phyloP scores from a whole-genome alignment of 768 basidiomycete genomes.

The Asterophora lycoperdoides region DNA sequence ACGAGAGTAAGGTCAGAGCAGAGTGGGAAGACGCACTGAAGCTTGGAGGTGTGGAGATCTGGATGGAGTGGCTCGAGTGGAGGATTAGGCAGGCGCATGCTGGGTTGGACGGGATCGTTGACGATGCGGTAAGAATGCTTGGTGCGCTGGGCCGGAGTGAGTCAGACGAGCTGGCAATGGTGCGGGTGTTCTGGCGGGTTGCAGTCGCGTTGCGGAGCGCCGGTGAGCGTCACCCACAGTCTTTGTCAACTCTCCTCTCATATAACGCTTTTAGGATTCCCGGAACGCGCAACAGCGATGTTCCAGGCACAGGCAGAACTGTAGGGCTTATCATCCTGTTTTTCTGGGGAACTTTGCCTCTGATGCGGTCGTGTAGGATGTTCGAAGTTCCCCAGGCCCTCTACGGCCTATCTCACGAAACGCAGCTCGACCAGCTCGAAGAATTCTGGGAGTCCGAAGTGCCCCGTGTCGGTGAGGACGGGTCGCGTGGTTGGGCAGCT shows the following conservation, averaged over 20 bases:
- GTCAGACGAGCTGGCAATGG: conserved; percentile 45
- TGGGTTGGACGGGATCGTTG: conserved; percentile 50
- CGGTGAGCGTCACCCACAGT: conserved; percentile 38
- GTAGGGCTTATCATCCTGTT: conserved; percentile 36
- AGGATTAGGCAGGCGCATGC: conserved; percentile 44
- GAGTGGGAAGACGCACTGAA: conserved; percentile 72
- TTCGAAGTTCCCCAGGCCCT: conserved; percentile 54
- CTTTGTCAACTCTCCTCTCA: neutral
- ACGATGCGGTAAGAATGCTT: conserved; percentile 47
- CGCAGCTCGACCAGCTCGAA: conserved; percentile 58
- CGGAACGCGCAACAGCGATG: conserved; percentile 70
- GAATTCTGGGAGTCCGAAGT: conserved; percentile 83
- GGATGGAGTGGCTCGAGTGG: conserved; percentile 83
- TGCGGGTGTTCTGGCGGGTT: conserved; percentile 71
- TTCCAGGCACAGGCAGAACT: conserved; percentile 84
- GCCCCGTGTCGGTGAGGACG: conserved; percentile 68
- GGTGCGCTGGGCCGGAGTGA: conserved; percentile 35
- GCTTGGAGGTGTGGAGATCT: conserved; percentile 51
- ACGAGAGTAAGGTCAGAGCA: conserved; percentile 42
- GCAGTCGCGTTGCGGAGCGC: conserved; percentile 60
- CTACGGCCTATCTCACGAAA: conserved; percentile 37
- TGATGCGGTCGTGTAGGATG: conserved; percentile 36
- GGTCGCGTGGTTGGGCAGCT: conserved; percentile 62
- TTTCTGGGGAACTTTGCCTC: neutral
- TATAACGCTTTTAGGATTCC: conserved; percentile 46